Evolutionary conservation across 2,329 filamentous ascomycete species (phyloP).

Genomic region (Pseudogymnoascus sp.): DNA sequence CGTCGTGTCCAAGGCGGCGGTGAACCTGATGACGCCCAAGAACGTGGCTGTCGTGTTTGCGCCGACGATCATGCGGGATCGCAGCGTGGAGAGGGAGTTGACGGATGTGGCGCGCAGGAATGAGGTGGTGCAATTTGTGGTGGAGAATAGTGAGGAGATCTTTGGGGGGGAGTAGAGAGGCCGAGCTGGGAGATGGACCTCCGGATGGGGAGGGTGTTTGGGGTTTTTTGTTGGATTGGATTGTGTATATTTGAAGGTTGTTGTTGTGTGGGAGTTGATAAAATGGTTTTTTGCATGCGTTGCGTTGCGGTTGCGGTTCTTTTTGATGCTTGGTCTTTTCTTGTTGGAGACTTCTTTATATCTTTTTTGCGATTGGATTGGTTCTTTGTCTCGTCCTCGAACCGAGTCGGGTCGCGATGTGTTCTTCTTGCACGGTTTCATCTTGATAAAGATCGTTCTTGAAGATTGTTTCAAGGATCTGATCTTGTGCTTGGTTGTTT

Average conservation of each 20-base stretch:
- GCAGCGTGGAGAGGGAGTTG: constrained; percentile 87
- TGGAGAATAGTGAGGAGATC: constrained; percentile 79
- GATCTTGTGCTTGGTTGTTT: neutral
- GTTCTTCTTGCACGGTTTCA: neutral
- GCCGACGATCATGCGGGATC: constrained; percentile 91
- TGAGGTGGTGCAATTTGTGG: constrained; percentile 80
- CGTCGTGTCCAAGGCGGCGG: constrained; percentile 71
- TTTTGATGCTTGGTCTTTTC: too few relatives aligned
- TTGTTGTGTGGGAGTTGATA: neutral
- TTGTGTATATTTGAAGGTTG: neutral
- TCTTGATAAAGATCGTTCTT: neutral
- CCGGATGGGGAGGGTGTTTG: neutral
- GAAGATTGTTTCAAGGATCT: neutral
- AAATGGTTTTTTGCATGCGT: neutral
- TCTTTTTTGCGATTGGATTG: too few relatives aligned
- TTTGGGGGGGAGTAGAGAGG: constrained; percentile 39
- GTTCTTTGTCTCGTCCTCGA: neutral
- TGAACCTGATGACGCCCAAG: constrained; percentile 94
- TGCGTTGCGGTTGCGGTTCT: too few relatives aligned
- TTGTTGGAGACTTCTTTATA: neutral
- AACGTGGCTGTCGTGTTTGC: constrained; percentile 97
- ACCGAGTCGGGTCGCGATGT: neutral
- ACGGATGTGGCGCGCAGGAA: constrained; percentile 94
- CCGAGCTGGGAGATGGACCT: too few relatives aligned
- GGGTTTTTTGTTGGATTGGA: neutral